A percentile compares a stretch with the other conserved stretches of the same genome.
phyloP scores from a whole-genome alignment of 352 stramenopile genomes.

The Phytophthora chlamydospora region DNA sequence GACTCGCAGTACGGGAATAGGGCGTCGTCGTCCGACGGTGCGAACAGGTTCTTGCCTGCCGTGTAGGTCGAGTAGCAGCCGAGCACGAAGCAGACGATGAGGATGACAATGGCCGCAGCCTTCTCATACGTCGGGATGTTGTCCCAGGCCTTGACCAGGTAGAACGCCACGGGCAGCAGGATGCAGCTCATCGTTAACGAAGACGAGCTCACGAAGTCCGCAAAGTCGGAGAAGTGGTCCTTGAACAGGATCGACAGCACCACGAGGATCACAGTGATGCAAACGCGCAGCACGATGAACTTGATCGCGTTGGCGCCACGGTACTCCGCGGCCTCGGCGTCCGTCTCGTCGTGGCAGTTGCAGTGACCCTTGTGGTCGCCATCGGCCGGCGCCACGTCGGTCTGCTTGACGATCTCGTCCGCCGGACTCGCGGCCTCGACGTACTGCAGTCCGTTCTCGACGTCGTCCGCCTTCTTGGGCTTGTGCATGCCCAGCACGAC shows the following conservation, averaged over 20 bases:
- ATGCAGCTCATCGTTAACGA: slow-evolving; percentile 45
- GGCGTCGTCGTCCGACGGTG: slow-evolving; percentile 27
- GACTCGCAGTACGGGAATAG: slow-evolving; percentile 47
- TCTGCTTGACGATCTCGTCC: slow-evolving; percentile 28
- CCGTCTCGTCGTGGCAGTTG: slow-evolving; percentile 41
- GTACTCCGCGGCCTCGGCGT: slow-evolving; percentile 42
- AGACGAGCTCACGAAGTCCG: slow-evolving; percentile 55
- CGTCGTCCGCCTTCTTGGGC: slow-evolving; percentile 17
- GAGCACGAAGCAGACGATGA: slow-evolving; percentile 42
- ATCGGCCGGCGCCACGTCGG: slow-evolving; percentile 17
- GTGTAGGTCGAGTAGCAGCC: slow-evolving; percentile 57
- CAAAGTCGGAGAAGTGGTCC: slow-evolving; percentile 55
- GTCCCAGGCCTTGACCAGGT: slow-evolving; percentile 39
- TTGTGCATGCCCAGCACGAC: slow-evolving; percentile 51
- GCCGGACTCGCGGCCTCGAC: slow-evolving; percentile 25
- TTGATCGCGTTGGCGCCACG: slow-evolving; percentile 44
- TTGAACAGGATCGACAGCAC: slow-evolving; percentile 48
- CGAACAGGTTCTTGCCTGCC: slow-evolving; percentile 51
- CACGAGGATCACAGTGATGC: slow-evolving; percentile 49
- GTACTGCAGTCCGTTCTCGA: slow-evolving; percentile 35
- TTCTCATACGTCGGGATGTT: slow-evolving; percentile 24
- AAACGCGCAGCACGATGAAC: slow-evolving; percentile 48
- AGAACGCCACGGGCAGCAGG: slow-evolving; percentile 49
- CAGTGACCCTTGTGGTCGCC: slow-evolving; percentile 42
- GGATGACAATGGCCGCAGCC: slow-evolving; percentile 27